Evolutionary conservation across 345 rosid genomes (phyloP), one percentile per base, ranked within the genome.

Genomic region (Pistacia vera): DNA sequence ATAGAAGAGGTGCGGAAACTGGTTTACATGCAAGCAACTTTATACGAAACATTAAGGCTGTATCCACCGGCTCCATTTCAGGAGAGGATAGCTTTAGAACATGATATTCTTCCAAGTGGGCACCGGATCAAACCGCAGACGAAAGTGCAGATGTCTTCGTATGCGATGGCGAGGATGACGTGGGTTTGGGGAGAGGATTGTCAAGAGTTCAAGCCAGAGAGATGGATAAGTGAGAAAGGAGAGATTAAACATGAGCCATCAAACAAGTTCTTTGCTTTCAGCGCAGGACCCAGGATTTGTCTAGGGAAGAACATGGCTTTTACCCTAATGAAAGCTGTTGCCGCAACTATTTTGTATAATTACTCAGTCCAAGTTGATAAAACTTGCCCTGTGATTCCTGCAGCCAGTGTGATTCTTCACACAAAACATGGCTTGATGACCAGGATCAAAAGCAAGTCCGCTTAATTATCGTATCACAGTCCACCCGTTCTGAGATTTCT

Each of bases 21-120:
- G 8, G 79, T 77, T 25, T 84, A 84, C 72, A 73, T 83, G 3
- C 77, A 73, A 3, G 84, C 72, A 11, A 73, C 84, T 4, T 5
- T 80, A 12, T 80, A 4, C 3, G 84, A 83, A 51, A 16, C 83
- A 6, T 16, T 83, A 57, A 72, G 88, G 71, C 77, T 78, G 3
- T 85, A 76, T 78, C 82, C 84, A 13, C 77, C 81, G 28, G 30
- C 77, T 35, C 81, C 79, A 0, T 69, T 81, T 3, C 59, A 72
- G 3, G 67, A 54, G 56, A 80, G 77, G 74, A 35, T 71, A 11
- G 46, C 81, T 1, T 1, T 71, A 9, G 12, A 72, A 74, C 4
- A 35, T 1, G 78, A 73, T 51, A 49, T 62, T 18, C 85, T 81
- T 41, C 46, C 8, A 6, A 41, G 46, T 6, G 46, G 46, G 46